A percentile compares a stretch with the other conserved stretches of the same genome.
These are phyloP conservation scores for Starmerella vaccinii DNA, from an alignment of 805 yeast species.

Conservation along the genomic window DNA sequence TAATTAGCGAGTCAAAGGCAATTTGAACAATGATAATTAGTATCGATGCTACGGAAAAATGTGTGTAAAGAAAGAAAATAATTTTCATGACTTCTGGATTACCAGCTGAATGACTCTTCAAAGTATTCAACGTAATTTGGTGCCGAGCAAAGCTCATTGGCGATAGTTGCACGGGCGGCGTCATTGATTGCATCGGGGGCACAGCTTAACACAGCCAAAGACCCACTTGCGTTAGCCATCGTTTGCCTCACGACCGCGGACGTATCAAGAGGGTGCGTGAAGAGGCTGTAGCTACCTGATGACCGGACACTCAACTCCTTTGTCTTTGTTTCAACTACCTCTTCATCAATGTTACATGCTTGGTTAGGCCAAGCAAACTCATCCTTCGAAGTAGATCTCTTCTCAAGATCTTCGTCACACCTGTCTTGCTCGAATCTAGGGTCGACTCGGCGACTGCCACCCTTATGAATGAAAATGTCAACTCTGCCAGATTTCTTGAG, in stretches of 20 bases:
- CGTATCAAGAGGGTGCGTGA: conserved; percentile 1
- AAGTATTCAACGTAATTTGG: conserved; percentile 48
- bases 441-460: conserved; percentile 2
- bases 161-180: conserved; percentile 40
- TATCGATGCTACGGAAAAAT: too few species aligned
- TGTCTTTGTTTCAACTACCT: background rate
- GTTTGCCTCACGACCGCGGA: conserved; percentile 32
- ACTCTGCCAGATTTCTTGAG: conserved; percentile 22
- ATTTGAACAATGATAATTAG: too few species aligned
- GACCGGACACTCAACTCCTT: background rate
- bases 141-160: conserved; percentile 34
- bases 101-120: conserved; percentile 54
- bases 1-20: too few species aligned
- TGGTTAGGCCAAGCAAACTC: background rate
- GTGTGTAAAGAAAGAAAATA: background rate
- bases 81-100: too few species aligned
- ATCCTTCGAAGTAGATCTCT: background rate
- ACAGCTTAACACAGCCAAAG: conserved; percentile 47
- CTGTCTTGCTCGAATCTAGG: background rate
- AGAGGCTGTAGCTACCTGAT: background rate
- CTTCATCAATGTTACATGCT: background rate
- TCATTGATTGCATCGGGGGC: conserved; percentile 57
- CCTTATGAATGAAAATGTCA: conserved; percentile 9
- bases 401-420: background rate
- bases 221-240: conserved; percentile 33